These are phyloP conservation scores for Phytophthora pisi DNA, from an alignment of 352 stramenopile genomes.

Conservation along the genomic window DNA sequence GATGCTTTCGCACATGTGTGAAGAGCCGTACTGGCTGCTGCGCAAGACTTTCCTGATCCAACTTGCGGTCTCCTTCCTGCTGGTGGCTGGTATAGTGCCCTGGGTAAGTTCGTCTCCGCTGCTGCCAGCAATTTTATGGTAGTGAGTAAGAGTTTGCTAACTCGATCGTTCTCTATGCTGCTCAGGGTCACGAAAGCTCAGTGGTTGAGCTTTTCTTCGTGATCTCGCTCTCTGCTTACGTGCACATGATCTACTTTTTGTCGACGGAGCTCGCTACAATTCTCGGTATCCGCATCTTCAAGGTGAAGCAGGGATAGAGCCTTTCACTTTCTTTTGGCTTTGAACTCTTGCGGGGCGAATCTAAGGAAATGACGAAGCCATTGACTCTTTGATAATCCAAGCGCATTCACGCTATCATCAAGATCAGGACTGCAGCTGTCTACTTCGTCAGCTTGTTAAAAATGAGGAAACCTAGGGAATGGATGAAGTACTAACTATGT, in stretches of 20 bases:
- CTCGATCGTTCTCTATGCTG: not conserved
- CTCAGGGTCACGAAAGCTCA: slow-evolving; percentile 65
- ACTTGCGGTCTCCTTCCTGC: slow-evolving; percentile 61
- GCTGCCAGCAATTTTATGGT: not conserved
- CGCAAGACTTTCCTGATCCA: slow-evolving; percentile 83
- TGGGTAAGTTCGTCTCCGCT: slow-evolving; percentile 46
- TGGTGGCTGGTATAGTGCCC: slow-evolving; percentile 76
- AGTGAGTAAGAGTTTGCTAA: slow-evolving; percentile 4
- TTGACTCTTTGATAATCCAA: slow-evolving; percentile 6
- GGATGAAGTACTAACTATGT: slow-evolving; percentile 40
- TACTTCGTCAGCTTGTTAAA: slow-evolving; percentile 9
- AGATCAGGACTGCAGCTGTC: slow-evolving; percentile 2
- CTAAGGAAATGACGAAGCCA: slow-evolving; percentile 1
- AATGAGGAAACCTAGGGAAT: slow-evolving; percentile 17
- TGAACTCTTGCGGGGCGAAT: too few relatives aligned
- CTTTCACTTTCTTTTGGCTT: not conserved
- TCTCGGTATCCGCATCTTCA: slow-evolving; percentile 84
- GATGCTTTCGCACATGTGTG: slow-evolving; percentile 89
- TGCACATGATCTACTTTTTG: slow-evolving; percentile 88
- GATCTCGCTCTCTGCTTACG: slow-evolving; percentile 68
- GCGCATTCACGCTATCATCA: slow-evolving; percentile 1
- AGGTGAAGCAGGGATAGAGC: slow-evolving; percentile 64
- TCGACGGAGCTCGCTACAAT: slow-evolving; percentile 76
- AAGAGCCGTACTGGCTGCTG: slow-evolving; percentile 85
- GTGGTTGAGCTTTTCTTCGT: slow-evolving; percentile 83